Base-by-base conservation (phyloP, 2,329 filamentous ascomycete species). In the Paecilomyces sp. region DNA sequence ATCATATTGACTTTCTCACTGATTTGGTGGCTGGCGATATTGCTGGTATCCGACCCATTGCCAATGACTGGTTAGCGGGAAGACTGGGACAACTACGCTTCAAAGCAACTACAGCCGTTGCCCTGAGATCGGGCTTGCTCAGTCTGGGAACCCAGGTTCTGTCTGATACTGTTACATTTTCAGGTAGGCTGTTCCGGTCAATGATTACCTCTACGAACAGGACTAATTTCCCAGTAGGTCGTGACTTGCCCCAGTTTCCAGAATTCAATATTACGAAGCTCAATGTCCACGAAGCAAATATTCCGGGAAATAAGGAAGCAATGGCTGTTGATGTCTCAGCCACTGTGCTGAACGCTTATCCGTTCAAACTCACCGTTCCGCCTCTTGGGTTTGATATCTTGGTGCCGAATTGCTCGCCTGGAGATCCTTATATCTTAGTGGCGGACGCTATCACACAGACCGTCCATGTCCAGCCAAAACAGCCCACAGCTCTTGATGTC, bases 31-130 rank as follows among this genome's bases (percentile, higher is more conserved):
- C 91, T 28, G 92, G 92, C 31, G 85, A 92, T 67, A 79, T 90
- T 13, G 86, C 92, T 58, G 88, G 87, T 5, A 86, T 97, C 66
- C 87, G 90, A 61, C 83, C 83, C 61, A 83, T 97, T 63, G 91
- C 90, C 54, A 91, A 94, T 71, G 89, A 96, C 73, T 97, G 91
- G 87, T 78, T 99, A 61, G 86, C 90, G 58, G 92, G 92, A 47
- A 87, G 85, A 58, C 79, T 97, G 60, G 83, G 86, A 11, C 80
- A 83, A 59, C 77, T 99, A 60, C 85, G 83, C 62, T 79, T 97
- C 13, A 81, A 87, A 58, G 93, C 89, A 52, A 88, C 88, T 68
- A 88, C 91, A 28, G 79, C 87, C 47, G 80, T 97, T 41, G 81
- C 82, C 33, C 76, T 97, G 59, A 91, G 87, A 72, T 90, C 92